A percentile compares a stretch with the other conserved stretches of the same genome.
phyloP scores from a whole-genome alignment of 169 alveolate genomes.

The Plasmodium fragile region DNA sequence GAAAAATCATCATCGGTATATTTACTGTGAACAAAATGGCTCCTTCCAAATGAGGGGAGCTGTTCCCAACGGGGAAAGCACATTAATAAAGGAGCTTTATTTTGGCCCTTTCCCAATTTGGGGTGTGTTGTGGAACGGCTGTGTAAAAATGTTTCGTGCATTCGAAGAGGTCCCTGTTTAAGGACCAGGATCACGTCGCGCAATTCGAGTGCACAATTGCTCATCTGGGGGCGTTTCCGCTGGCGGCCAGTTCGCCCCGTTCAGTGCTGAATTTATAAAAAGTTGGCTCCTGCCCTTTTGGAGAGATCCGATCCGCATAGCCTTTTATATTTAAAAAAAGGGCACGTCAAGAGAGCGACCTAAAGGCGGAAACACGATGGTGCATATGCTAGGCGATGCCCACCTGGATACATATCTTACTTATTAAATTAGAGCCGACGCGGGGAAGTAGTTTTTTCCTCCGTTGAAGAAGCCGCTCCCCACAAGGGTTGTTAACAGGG shows the following conservation, averaged over 20 bases:
- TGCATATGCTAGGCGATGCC: neutral
- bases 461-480: neutral
- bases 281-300: neutral
- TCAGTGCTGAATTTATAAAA: neutral
- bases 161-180: neutral
- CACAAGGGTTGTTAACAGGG: neutral
- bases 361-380: neutral
- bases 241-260: neutral
- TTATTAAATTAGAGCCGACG: neutral
- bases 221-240: neutral
- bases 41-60: neutral
- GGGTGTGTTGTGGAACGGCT: neutral
- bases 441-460: neutral
- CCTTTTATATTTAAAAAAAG: neutral
- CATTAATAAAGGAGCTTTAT: neutral
- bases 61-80: neutral
- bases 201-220: neutral
- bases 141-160: neutral
- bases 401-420: too few species aligned
- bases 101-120: neutral
- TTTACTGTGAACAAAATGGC: neutral
- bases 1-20: neutral
- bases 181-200: neutral
- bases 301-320: neutral
- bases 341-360: neutral